These are phyloP conservation scores for Taphrina communis DNA, from an alignment of 1,139 yeast species.

Conservation along the genomic window DNA sequence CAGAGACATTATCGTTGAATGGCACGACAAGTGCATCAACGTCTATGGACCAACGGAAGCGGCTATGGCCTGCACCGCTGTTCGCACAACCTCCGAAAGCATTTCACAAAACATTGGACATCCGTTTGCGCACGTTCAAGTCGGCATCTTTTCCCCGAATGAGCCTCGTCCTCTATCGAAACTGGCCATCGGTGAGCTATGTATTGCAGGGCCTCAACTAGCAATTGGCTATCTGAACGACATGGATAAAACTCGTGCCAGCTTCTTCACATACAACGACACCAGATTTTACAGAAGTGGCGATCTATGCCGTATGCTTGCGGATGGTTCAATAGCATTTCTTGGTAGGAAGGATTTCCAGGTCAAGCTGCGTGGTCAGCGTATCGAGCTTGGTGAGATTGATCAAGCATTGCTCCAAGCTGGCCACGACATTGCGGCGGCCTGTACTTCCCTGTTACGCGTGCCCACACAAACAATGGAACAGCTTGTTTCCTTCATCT, in stretches of 20 bases:
- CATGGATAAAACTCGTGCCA: conserved; percentile 44
- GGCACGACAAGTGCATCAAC: conserved; percentile 46
- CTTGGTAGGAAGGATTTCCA: conserved; percentile 47
- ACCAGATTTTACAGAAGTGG: conserved; percentile 46
- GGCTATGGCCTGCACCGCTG: conserved; percentile 47
- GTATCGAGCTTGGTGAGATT: conserved; percentile 47
- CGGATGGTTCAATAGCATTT: conserved; percentile 44
- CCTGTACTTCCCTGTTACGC: conserved; percentile 42
- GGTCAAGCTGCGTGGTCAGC: conserved; percentile 47
- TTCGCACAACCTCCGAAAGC: conserved; percentile 12
- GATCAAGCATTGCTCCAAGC: conserved; percentile 33
- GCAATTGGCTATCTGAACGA: conserved; percentile 47
- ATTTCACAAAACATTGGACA: conserved; percentile 45
- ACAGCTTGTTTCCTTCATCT: conserved; percentile 45
- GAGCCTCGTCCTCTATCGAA: conserved; percentile 42
- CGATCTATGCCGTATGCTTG: conserved; percentile 46
- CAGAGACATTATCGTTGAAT: conserved; percentile 43
- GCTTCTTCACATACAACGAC: conserved; percentile 41
- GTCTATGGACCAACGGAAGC: conserved; percentile 49
- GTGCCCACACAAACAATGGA: conserved; percentile 42
- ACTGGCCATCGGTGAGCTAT: conserved; percentile 47
- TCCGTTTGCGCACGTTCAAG: conserved; percentile 44
- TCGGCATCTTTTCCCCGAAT: conserved; percentile 42
- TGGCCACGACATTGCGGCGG: conserved; percentile 41
- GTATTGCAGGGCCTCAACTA: conserved; percentile 49